Evolutionary conservation across 2,329 filamentous ascomycete species (phyloP), one percentile per base, ranked within the genome.

Genomic region (Boeremia exigua): DNA sequence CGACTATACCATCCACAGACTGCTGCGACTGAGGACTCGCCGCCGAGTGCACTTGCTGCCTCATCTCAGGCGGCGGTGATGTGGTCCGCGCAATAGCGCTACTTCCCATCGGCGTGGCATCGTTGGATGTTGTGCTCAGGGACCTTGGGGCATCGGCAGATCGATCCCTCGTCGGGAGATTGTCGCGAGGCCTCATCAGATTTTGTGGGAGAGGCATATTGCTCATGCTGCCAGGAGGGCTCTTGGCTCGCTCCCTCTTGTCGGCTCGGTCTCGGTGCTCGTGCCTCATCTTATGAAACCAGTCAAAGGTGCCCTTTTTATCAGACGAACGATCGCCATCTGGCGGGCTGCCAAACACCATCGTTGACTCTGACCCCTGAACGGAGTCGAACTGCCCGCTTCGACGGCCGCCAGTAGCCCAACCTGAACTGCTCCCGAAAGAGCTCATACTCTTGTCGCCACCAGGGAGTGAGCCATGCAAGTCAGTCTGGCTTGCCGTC

Each of bases 201-300:
- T 61, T 64, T 28, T 68, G 66, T 2, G 66, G 60, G 14, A 51
- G 43, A 17, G 56, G 49, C 38, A 70, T 32, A 25, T 69, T 65
- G 30, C 56, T 63, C 0, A 67, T 65, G 36, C 66, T 71, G 25
- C 68, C 69, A 25, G 78, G 79, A 10, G 83, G 82, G 54, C 82
- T 84, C 66, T 81, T 82, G 14, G 82, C 78, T 19, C 80, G 75
- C 47, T 79, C 80, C 60, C 81, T 82, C 62, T 84, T 84, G 17
- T 78, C 79, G 33, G 83, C 79, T 54, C 79, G 77, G 28, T 83
- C 82, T 55, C 81, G 81, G 28, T 83, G 81, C 38, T 87, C 85
- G 28, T 85, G 80, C 52, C 88, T 80, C 73, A 88, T 89, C 59
- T 83, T 85, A 60, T 86, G 83, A 61, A 89, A 82, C 79, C 87